Evolutionary conservation across 2,329 filamentous ascomycete genomes (phyloP), one percentile per base, ranked within the genome.

Genomic region (Exophiala mesophila): DNA sequence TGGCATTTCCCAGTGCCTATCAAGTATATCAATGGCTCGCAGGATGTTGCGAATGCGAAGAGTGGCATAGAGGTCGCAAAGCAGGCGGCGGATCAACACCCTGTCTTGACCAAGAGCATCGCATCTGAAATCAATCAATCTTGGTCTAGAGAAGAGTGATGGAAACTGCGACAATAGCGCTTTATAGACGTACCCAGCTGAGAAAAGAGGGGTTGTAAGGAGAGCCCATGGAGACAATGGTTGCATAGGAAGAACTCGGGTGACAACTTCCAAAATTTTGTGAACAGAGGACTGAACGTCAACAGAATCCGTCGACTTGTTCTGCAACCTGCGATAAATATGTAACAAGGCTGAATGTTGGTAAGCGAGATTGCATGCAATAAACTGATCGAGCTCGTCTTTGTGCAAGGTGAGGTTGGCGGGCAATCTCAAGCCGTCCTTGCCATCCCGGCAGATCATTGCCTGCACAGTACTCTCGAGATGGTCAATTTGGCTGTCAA

Each of bases 281-380:
- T 58, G 13, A 23, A 49, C 45, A 28, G 36, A 45, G 5, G 24
- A 20, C 23, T 49, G 45, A 8, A 49, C 38, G 3, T 15, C 21
- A 6, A 17, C 5, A 31, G 32, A 20, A 17, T 41, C 20, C 21
- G 28, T 15, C 15, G 61, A 58, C 4, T 55, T 56, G 33, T 58
- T 60, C 9, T 60, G 59, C 24, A 68, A 47, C 8, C 64, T 59
- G 9, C 64, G 60, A 34, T 66, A 55, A 29, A 69, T 67, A 35
- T 69, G 64, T 21, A 69, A 67, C 20, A 69, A 57, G 3, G 66
- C 66, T 15, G 65, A 63, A 33, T 67, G 63, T 36, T 68, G 66
- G 39, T 67, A 69, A 3, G 66, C 63, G 44, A 64, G 59, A 44
- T 69, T 68, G 46, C 66, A 69, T 15, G 65, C 55, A 9, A 56